phyloP scores from a whole-genome alignment of 1,284 basidiomycete species.

The Trichosporon sp. region DNA sequence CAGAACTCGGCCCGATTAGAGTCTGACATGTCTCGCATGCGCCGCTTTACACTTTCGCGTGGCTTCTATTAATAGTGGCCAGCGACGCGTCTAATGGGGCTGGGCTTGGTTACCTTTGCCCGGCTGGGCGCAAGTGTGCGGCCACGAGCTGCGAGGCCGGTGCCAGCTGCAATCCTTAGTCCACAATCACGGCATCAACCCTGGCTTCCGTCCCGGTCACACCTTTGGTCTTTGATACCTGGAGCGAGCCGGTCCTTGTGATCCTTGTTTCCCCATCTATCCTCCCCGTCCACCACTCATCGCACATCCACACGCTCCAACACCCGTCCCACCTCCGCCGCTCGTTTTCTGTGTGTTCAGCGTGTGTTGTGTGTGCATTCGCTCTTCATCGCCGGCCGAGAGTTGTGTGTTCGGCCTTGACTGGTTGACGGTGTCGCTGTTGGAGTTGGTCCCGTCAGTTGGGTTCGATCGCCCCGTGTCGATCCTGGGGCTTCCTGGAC shows the following conservation, averaged over 20 bases:
- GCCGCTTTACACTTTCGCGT: constrained; percentile 4
- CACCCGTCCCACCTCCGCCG: too few species aligned
- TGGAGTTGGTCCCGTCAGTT: not conserved
- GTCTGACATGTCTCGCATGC: not conserved
- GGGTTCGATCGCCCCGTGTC: constrained; percentile 16
- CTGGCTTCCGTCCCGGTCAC: constrained; percentile 12
- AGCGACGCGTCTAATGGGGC: constrained; percentile 1
- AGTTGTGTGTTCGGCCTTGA: too few species aligned
- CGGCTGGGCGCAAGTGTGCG: too few species aligned
- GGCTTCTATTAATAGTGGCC: constrained; percentile 4
- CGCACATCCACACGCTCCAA: not conserved
- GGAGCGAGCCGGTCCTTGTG: not conserved
- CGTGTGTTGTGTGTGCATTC: not conserved
- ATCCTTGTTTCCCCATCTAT: constrained; percentile 12
- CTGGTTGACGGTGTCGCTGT: not conserved
- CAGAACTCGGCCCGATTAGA: not conserved
- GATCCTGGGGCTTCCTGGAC: constrained; percentile 12
- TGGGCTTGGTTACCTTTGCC: not conserved
- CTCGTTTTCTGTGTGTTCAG: not conserved
- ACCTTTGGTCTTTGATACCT: not conserved
- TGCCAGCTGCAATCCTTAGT: constrained; percentile 1
- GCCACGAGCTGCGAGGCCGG: too few species aligned
- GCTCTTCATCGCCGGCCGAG: not conserved
- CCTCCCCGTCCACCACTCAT: not conserved
- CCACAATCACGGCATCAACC: constrained; percentile 6